Conservation (phyloP, 2,329 filamentous ascomycete species). For the Ascochyta koolunga region DNA sequence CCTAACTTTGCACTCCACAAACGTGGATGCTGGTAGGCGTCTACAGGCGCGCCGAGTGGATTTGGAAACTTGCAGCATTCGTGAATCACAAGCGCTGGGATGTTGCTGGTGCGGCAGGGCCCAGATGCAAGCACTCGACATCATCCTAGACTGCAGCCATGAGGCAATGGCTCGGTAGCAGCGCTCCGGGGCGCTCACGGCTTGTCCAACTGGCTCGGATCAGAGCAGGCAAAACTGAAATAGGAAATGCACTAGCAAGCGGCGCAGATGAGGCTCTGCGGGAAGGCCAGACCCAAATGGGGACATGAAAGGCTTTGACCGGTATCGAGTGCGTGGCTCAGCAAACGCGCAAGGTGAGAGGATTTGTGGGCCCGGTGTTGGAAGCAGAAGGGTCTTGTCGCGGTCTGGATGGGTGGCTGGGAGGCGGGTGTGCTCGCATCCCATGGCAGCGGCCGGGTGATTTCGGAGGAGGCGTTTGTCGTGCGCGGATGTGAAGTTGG, state of each 20-base stretch:
- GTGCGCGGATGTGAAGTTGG: conserved; percentile 7
- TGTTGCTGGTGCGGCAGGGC: not conserved
- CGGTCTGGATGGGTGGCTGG: conserved; percentile 18
- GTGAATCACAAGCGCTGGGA: not conserved
- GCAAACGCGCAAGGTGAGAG: conserved; percentile 7
- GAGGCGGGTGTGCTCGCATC: conserved; percentile 9
- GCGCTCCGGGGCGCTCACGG: conserved; percentile 4
- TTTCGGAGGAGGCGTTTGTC: conserved; percentile 9
- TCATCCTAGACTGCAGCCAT: not conserved
- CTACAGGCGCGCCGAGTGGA: not conserved
- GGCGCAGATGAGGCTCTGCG: conserved; percentile 21
- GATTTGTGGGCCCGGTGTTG: conserved; percentile 3
- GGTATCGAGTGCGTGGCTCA: conserved; percentile 8
- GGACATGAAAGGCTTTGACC: not conserved
- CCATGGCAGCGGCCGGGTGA: conserved; percentile 8
- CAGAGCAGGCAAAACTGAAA: not conserved
- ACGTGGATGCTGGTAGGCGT: conserved; percentile 1
- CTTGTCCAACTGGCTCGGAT: not conserved
- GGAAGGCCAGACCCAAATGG: conserved; percentile 16
- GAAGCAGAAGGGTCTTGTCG: conserved; percentile 3
- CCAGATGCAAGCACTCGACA: not conserved
- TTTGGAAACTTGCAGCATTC: not conserved
- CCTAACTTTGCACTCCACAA: not conserved
- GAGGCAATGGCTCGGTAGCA: not conserved
- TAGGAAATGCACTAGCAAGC: conserved; percentile 18